Evolutionary conservation across 371 early-diverging fungal species (phyloP).

Genomic region (Zopfochytrium polystomum): DNA sequence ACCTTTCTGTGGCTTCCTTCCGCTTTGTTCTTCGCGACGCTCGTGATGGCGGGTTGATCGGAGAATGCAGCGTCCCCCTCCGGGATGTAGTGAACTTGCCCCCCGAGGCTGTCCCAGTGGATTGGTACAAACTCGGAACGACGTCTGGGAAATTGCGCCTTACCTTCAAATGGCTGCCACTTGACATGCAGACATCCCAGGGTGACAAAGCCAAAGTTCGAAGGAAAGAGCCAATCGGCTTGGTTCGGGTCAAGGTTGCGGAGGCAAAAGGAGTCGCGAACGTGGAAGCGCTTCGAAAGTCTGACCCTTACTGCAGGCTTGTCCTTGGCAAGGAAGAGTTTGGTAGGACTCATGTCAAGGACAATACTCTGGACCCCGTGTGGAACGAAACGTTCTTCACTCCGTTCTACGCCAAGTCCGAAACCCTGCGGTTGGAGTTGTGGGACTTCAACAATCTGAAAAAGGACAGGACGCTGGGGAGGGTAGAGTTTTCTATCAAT

Average conservation of each 20-base stretch:
- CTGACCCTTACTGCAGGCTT: slow-evolving; percentile 49
- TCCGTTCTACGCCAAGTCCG: slow-evolving; percentile 30
- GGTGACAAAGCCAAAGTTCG: neutral
- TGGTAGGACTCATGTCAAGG: slow-evolving; percentile 41
- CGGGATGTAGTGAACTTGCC: slow-evolving; percentile 6
- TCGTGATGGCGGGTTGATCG: neutral
- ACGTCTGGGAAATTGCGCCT: slow-evolving; percentile 32
- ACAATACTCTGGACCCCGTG: slow-evolving; percentile 48
- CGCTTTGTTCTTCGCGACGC: slow-evolving; percentile 17
- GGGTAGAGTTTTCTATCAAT: slow-evolving; percentile 20
- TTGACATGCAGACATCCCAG: no score
- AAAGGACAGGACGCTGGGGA: slow-evolving; percentile 39
- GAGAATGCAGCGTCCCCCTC: neutral
- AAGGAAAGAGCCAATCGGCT: neutral
- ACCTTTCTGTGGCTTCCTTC: slow-evolving; percentile 2
- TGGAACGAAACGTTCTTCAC: slow-evolving; percentile 52
- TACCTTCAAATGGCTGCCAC: slow-evolving; percentile 12
- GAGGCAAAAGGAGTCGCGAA: slow-evolving; percentile 19
- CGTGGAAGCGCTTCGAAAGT: slow-evolving; percentile 40
- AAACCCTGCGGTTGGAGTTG: slow-evolving; percentile 31
- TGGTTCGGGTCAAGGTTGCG: neutral
- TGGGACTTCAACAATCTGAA: slow-evolving; percentile 41
- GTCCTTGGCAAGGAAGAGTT: slow-evolving; percentile 24
- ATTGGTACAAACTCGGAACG: slow-evolving; percentile 42
- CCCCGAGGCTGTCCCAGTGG: slow-evolving; percentile 18